Evolutionary conservation across 2,329 filamentous ascomycete species (phyloP), one percentile per base, ranked within the genome.

Genomic region (Sclerotiophoma versabilis): DNA sequence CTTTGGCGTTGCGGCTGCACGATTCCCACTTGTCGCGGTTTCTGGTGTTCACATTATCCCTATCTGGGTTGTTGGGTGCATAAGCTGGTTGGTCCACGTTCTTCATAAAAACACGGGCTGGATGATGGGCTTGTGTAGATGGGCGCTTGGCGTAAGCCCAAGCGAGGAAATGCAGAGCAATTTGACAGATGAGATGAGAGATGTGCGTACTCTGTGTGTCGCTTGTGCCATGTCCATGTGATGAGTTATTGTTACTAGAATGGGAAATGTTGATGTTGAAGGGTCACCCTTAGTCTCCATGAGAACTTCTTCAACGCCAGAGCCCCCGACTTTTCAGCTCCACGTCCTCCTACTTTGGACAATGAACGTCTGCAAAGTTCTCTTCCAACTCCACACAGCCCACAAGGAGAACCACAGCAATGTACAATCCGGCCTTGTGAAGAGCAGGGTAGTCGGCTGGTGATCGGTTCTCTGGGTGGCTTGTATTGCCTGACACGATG

Each of bases 11-110:
- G 51, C 34, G 47, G 52, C 47, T 50, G 42, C 52, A 50, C 38
- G 52, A 56, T 56, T 56, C 52, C 52, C 52, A 50, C 15, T 37
- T 43, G 42, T 44, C n/a, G n/a, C 29, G 46, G 20, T 56, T 42
- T 30, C 32, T 46, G 43, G 26, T 42, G 9, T 50, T 47, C 19
- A 17, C 30, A 50, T 38, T 44, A 56, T 50, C 27, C n/a, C 42
- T 47, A 46, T 25, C 36, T 49, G 46, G 32, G 29, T 33, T 38
- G 45, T 56, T 50, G 41, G 29, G 25, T 47, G 52, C 52, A 50
- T 45, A 36, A 15, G 33, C 34, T 54, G 51, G 44, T 49, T 38
- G 39, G 38, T 36, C 37, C 36, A 30, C 33, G 15, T 49, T 42
- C 29, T 26, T 44, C 22, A 45, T 23, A 17, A 49, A 41, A 27